These are phyloP conservation scores for Hevea brasiliensis DNA, from an alignment of 345 rosid genomes.

Conservation along the genomic window DNA sequence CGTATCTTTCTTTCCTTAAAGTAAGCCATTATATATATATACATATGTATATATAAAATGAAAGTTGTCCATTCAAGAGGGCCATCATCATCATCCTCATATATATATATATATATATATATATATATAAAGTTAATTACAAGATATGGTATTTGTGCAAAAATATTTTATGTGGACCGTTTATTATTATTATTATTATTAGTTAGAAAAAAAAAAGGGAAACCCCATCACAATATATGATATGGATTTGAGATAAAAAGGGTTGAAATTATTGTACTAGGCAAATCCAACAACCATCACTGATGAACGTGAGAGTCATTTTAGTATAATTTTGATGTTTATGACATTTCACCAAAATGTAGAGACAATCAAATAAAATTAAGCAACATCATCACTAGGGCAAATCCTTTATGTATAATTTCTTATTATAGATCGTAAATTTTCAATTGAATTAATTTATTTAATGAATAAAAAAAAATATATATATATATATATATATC, in stretches of 20 bases:
- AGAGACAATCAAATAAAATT: background rate
- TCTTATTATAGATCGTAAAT: background rate
- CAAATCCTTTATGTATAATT: slow-evolving; percentile 6
- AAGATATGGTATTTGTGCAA: background rate
- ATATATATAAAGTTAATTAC: background rate
- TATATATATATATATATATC: too few relatives aligned
- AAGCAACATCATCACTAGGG: slow-evolving; percentile 9
- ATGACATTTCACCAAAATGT: slow-evolving; percentile 26
- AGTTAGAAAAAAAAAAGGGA: too few relatives aligned
- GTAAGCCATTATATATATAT: too few relatives aligned
- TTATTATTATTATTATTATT: background rate
- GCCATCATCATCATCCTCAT: background rate
- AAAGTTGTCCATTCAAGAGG: background rate
- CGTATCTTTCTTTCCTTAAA: slow-evolving; percentile 29
- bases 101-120: background rate
- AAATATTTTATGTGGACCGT: background rate
- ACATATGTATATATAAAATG: too few relatives aligned
- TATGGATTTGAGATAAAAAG: too few relatives aligned
- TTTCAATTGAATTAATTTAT: background rate
- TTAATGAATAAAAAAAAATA: too few relatives aligned
- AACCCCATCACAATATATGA: too few relatives aligned
- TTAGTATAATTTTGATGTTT: slow-evolving; percentile 23
- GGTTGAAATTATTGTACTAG: too few relatives aligned
- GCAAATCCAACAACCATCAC: slow-evolving; percentile 27
- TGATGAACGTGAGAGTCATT: slow-evolving; percentile 8